A percentile compares a stretch with the other conserved stretches of the same genome.
phyloP scores from a whole-genome alignment of 163 green algal genomes.

The Chlamydomonas reinhardtii region DNA sequence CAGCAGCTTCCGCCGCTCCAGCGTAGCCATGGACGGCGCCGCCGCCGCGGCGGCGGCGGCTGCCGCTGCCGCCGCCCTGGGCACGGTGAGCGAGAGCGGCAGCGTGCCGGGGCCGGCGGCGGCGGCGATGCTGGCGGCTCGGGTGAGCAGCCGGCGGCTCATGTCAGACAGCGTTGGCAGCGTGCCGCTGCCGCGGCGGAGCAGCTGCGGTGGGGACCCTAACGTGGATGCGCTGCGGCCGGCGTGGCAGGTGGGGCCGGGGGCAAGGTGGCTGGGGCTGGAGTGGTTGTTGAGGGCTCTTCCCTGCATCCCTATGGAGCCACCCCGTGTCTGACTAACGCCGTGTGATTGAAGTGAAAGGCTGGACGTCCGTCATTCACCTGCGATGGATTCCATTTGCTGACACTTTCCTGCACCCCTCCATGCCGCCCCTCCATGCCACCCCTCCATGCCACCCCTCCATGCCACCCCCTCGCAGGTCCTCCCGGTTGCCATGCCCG shows the following conservation, averaged over 20 bases:
- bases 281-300: too few relatives aligned
- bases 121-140: neutral
- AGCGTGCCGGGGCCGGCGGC: neutral
- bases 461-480: too few relatives aligned
- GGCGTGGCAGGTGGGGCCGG: slow-evolving; percentile 18
- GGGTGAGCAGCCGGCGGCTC: slow-evolving; percentile 14
- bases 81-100: slow-evolving; percentile 8
- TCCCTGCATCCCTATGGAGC: too few relatives aligned
- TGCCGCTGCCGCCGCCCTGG: neutral
- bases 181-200: slow-evolving; percentile 32
- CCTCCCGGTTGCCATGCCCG: too few relatives aligned
- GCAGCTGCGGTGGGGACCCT: neutral
- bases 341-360: too few relatives aligned
- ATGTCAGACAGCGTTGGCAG: neutral
- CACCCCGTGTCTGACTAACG: too few relatives aligned
- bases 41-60: neutral
- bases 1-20: slow-evolving; percentile 1
- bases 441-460: too few relatives aligned
- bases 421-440: too few relatives aligned
- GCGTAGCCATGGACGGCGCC: neutral
- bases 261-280: too few relatives aligned
- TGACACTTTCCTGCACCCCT: too few relatives aligned
- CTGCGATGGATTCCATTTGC: too few relatives aligned
- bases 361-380: too few relatives aligned
- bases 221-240: slow-evolving; percentile 37